Conservation (phyloP, 1,284 basidiomycete species). For the Hymenochaete sp. region DNA sequence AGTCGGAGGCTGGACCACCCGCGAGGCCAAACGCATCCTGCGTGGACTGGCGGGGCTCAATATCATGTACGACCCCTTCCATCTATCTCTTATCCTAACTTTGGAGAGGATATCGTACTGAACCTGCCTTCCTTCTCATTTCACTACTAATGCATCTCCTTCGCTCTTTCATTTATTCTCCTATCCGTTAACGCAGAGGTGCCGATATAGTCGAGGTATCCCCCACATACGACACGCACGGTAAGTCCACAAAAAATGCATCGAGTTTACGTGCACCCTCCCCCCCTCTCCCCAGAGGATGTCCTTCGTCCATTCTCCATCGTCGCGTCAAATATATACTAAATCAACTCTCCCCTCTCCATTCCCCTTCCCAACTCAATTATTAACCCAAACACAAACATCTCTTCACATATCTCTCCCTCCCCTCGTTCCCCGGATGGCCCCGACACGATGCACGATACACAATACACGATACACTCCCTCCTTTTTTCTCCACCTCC, state of each 20-base stretch:
- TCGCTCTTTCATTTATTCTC: conserved; percentile 4
- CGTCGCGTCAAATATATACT: too few relatives aligned
- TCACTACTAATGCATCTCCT: background rate
- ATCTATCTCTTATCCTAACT: background rate
- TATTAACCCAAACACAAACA: too few relatives aligned
- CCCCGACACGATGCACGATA: too few relatives aligned
- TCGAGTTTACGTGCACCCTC: too few relatives aligned
- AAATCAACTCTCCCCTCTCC: background rate
- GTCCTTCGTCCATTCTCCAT: too few relatives aligned
- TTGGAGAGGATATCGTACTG: background rate
- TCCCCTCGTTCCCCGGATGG: too few relatives aligned
- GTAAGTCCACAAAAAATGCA: conserved; percentile 28
- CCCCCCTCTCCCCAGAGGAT: too few relatives aligned
- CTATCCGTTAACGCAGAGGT: conserved; percentile 43
- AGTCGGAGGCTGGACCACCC: conserved; percentile 74
- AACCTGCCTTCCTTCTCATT: background rate
- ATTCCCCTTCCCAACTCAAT: background rate
- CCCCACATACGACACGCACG: conserved; percentile 72
- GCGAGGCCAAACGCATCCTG: conserved; percentile 71
- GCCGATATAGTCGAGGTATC: conserved; percentile 76
- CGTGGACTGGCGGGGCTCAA: conserved; percentile 70
- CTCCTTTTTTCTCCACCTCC: background rate
- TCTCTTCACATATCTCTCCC: too few relatives aligned
- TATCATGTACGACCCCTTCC: conserved; percentile 49
- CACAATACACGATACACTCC: background rate